phyloP scores from a whole-genome alignment of 2,329 filamentous ascomycete genomes.

The Stachybotrys chartarum region DNA sequence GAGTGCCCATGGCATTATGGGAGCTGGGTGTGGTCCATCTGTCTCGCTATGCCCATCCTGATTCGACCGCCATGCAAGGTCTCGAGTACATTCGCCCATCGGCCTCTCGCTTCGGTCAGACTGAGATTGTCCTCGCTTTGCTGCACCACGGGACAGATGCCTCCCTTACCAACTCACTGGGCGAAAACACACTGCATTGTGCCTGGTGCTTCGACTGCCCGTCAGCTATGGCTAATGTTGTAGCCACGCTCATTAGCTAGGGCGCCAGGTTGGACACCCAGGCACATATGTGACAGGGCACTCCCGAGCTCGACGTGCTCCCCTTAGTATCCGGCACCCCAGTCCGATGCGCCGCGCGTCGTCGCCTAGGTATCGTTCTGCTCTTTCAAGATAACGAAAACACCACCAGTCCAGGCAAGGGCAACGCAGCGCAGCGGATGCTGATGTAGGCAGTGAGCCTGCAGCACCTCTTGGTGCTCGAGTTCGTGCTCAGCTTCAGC shows the following conservation, averaged over 20 bases:
- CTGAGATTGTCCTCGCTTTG: background rate
- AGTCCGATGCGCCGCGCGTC: background rate
- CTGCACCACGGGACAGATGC: background rate
- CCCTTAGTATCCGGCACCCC: background rate
- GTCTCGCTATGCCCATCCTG: background rate
- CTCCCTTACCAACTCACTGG: background rate
- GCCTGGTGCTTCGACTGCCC: background rate
- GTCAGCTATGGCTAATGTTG: background rate
- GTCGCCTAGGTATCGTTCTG: background rate
- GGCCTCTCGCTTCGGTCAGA: background rate
- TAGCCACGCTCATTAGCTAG: background rate
- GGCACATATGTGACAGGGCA: background rate
- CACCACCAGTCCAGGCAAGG: too few relatives aligned
- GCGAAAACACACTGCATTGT: background rate
- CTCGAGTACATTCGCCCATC: background rate
- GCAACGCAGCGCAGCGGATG: too few relatives aligned
- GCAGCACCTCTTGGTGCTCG: too few relatives aligned
- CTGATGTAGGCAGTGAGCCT: too few relatives aligned
- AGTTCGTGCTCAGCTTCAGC: too few relatives aligned
- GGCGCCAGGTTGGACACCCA: background rate
- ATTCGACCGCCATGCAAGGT: background rate
- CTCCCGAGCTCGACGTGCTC: background rate
- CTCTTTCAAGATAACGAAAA: background rate
- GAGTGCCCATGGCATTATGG: background rate
- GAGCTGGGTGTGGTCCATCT: background rate